Evolutionary conservation across 345 rosid genomes (phyloP), one percentile per base, ranked within the genome.

Genomic region (Eucalyptus leucophloia): DNA sequence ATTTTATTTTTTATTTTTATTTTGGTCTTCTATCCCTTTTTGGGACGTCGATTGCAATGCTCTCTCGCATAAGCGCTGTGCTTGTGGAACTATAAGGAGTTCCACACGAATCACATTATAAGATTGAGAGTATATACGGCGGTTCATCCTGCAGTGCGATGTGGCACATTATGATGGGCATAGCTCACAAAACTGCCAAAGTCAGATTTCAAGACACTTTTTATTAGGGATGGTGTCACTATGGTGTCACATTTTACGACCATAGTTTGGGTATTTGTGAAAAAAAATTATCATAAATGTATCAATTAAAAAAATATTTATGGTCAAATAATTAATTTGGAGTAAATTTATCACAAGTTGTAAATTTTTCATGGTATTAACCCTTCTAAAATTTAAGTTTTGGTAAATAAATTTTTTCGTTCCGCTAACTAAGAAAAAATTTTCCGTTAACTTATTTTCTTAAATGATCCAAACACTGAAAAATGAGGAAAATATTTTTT

Each of bases 261-360:
- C 1, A 56, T 0, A 24, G 30, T 56, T 56, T 56, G 30, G 12
- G 30, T 24, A 56, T 56, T 56, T 56, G 2, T 56, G 0, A 56
- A 0, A 13, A 24, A 56, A 24, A 24, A 4, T 24, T 56, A 0
- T 51, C 4, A 50, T 3, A 51, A 17, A 0, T 51, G 0, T 51
- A 51, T 1, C 1, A 3, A 0, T 17, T 51, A 17, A 0, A 0
- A 0, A 1, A 7, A 0, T 3, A 16, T 51, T 17, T 2, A 0
- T 17, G 9, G 0, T 51, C 21, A 51, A 51, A 51, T 0, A 51
- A 51, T 51, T 51, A 1, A 51, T 51, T 51, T 2, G 1, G 7
- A 50, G 2, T 51, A 17, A 51, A 51, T 16, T 50, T 50, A 1
- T 50, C 8, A 16, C 0, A 15, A 0, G 1, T 50, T 50, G 19